Evolutionary conservation across 805 yeast species (phyloP).

Genomic region (Candida lessepsii): DNA sequence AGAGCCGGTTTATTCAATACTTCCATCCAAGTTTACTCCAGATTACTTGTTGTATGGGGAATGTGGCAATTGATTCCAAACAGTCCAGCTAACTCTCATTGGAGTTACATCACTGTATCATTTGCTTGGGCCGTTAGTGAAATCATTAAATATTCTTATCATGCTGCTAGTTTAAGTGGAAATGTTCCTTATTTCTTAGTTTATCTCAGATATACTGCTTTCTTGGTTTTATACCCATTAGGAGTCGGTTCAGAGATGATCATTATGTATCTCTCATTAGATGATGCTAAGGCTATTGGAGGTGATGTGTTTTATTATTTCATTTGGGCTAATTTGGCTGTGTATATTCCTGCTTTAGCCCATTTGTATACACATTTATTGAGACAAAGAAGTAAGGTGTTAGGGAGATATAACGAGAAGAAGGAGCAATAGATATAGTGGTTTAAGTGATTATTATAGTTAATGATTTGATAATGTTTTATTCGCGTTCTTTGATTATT

Average conservation of each 20-base stretch:
- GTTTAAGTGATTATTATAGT: too few species aligned
- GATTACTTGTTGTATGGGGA: constrained; percentile 81
- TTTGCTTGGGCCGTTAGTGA: constrained; percentile 96
- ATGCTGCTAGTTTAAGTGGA: constrained; percentile 62
- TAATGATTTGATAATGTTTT: too few species aligned
- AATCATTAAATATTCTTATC: constrained; percentile 82
- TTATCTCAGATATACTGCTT: constrained; percentile 79
- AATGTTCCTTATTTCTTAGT: constrained; percentile 58
- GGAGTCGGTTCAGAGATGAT: constrained; percentile 87
- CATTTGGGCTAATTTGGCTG: constrained; percentile 54
- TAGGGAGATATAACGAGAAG: constrained; percentile 33
- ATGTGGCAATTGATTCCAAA: constrained; percentile 73
- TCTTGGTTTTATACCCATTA: constrained; percentile 79
- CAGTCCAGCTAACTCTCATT: constrained; percentile 57
- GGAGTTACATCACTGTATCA: constrained; percentile 66
- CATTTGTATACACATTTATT: constrained; percentile 85
- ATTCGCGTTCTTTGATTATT: too few species aligned
- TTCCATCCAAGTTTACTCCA: constrained; percentile 80
- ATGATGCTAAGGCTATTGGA: constrained; percentile 56
- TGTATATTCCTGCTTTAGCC: constrained; percentile 86
- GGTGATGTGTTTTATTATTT: constrained; percentile 54
- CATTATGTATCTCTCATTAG: constrained; percentile 67
- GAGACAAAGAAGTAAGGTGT: constrained; percentile 77
- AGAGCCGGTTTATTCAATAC: constrained; percentile 85
- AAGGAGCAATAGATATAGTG: constrained; percentile 4